These are phyloP conservation scores for Phlyctochytrium arcticum DNA, from an alignment of 192 early-diverging fungal species.

Conservation along the genomic window DNA sequence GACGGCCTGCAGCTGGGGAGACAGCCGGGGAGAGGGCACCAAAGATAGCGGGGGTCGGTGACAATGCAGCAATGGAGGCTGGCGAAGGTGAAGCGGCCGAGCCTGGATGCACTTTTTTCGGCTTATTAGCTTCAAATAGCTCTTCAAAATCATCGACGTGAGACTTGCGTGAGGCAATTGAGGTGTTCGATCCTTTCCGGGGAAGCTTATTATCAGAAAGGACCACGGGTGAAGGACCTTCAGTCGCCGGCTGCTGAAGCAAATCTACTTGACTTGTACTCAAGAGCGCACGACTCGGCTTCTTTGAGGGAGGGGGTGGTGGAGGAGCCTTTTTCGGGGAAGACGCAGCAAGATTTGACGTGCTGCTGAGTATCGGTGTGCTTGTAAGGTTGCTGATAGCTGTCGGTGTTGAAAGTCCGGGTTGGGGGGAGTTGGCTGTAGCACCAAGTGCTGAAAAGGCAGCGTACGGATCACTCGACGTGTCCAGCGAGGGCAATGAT, in stretches of 20 bases:
- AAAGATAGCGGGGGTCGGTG: no score
- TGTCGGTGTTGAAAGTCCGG: no score
- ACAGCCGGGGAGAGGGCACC: no score
- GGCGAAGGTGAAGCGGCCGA: neutral
- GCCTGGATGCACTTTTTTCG: neutral
- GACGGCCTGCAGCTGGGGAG: no score
- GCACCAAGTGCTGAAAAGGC: neutral
- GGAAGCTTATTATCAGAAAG: no score
- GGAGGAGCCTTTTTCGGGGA: constrained; percentile 12
- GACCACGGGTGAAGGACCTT: neutral
- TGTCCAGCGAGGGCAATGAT: neutral
- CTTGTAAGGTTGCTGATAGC: no score
- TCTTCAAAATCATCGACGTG: constrained; percentile 16
- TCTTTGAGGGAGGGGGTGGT: constrained; percentile 19
- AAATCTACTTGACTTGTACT: no score
- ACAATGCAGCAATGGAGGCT: no score
- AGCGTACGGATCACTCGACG: neutral
- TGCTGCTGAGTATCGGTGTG: neutral
- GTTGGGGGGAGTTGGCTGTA: no score
- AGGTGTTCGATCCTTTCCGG: neutral
- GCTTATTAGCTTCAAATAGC: constrained; percentile 9
- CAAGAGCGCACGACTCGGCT: no score
- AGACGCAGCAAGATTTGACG: no score
- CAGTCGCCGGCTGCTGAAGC: neutral
- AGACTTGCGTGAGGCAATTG: neutral